These are phyloP conservation scores for Tricladium varicosporioides DNA, from an alignment of 2,329 filamentous ascomycete species.

Conservation along the genomic window DNA sequence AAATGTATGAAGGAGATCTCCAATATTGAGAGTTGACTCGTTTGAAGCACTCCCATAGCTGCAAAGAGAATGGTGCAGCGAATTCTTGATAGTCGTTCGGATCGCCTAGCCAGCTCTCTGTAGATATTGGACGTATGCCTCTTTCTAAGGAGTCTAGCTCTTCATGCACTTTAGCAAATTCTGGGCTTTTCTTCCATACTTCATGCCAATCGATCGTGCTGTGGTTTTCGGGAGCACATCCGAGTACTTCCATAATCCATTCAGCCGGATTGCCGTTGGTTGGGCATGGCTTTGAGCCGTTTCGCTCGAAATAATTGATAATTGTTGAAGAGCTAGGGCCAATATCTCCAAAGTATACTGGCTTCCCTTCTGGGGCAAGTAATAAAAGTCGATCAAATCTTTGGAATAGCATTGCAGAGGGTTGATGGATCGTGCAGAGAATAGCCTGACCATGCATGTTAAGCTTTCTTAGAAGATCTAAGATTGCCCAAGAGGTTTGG, in stretches of 20 bases:
- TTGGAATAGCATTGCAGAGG: constrained; percentile 6
- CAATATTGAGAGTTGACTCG: constrained; percentile 75
- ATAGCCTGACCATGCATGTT: constrained; percentile 86
- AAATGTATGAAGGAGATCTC: constrained; percentile 72
- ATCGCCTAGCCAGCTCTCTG: not conserved
- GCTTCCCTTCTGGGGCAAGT: constrained; percentile 48
- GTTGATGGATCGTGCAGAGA: constrained; percentile 93
- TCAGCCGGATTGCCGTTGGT: constrained; percentile 54
- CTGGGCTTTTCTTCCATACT: constrained; percentile 53
- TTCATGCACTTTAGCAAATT: constrained; percentile 36
- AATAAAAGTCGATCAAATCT: constrained; percentile 8
- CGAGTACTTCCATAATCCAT: constrained; percentile 67
- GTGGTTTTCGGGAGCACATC: constrained; percentile 56
- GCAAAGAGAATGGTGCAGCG: constrained; percentile 66
- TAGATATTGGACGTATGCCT: constrained; percentile 2
- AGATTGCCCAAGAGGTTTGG: constrained; percentile 88
- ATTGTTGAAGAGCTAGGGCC: constrained; percentile 66
- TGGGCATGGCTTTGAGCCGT: constrained; percentile 66
- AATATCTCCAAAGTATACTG: constrained; percentile 78
- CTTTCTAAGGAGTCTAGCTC: constrained; percentile 53
- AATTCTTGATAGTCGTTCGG: constrained; percentile 52
- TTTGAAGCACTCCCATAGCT: constrained; percentile 60
- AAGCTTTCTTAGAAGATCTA: constrained; percentile 83
- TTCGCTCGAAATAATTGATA: constrained; percentile 71
- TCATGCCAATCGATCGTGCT: constrained; percentile 60